Evolutionary conservation across 1,284 basidiomycete genomes (phyloP), one percentile per base, ranked within the genome.

Genomic region (Cryptococcus sp.): DNA sequence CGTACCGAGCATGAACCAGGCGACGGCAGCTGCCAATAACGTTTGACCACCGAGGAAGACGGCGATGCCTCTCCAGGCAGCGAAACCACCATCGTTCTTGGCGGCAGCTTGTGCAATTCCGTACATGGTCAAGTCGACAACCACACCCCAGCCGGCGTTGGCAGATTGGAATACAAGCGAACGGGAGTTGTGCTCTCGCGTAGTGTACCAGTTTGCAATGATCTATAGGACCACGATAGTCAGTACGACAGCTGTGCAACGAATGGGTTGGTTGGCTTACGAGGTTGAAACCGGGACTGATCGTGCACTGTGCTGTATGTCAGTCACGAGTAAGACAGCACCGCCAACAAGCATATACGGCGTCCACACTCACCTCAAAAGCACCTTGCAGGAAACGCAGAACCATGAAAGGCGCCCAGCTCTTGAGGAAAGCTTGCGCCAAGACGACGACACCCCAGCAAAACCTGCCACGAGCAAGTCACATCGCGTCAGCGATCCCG

Each of bases 1-100:
- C 11, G 68, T 68, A 16, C 72, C 71, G 29, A 73, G 64, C 50
- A 68, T 59, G 50, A 68, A 66, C 49, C 59, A 66, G 45, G 64
- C 64, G 44, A 69, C 44, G 1, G 57, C 41, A 5, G 65, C 51
- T 11, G 62, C 63, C 20, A 75, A 22, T 25, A 68, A 40, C 10
- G 72, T 71, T 17, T 70, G 57, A 0, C 66, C 72, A 17, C 72
- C 74, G 11, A 73, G 66, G 69, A 73, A 74, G 44, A 71, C 55
- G 23, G 65, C 64, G 57, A 74, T 70, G 3, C 64, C 66, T 39
- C 62, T 48, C 66, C 70, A 72, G 3, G 70, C 63, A 17, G 55
- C 67, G 39, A 67, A 62, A 16, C 67, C 67, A n/a, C 49, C 59
- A 1, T 50, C 50, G 22, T 66, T 43, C 55, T 67, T 59, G 15